Base-by-base conservation (phyloP, 2,329 filamentous ascomycete species). In the Elsinoe fawcettii region DNA sequence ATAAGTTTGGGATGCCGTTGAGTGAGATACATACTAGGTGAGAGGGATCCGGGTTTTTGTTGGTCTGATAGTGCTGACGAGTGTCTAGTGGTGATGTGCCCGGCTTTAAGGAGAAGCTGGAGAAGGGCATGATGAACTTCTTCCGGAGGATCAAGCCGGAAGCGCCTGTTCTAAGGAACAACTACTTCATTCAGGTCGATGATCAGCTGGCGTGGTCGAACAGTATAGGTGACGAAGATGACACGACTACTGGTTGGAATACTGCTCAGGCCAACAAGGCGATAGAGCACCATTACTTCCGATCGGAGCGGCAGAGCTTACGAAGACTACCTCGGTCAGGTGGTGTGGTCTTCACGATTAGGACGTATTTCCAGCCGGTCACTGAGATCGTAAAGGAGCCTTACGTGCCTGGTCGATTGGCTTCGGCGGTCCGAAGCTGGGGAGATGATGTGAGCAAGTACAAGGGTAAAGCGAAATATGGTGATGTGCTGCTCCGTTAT, bases 181-280 rank as follows among this genome's bases (percentile, higher is more conserved):
- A 93, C 68, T 95, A 93, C 71, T 95, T 95, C 74, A 80, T 95
- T 61, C 89, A 95, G 71, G 88, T 93, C 1, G 89, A 95, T 66
- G 87, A 90, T 58, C 72, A 79, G 4, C 75, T 95, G 1, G 76
- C 86, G 0, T 95, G 89, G 89, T 88, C 84, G 59, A 73, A 77
- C 65, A 88, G 83, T 64, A 91, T 95, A 63, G 89, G 89, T 0
- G 64, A 73, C 14, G 90, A 95, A 70, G 87, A 95, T 67, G 71
- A 73, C 1, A 71, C 74, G 0, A 75, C 75, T 0, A 80, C 84
- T 1, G 84, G 83, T 41, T 95, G 89, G 89, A 81, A 79, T 66
- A 88, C 85, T 3, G 87, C 88, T 1, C 80, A 88, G 70, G 88
- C 88, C 72, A 79, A 90, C 65, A 82, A 80, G 55, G 83, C 85